phyloP scores from a whole-genome alignment of 768 basidiomycete genomes.

The Trametes cinnabarina region DNA sequence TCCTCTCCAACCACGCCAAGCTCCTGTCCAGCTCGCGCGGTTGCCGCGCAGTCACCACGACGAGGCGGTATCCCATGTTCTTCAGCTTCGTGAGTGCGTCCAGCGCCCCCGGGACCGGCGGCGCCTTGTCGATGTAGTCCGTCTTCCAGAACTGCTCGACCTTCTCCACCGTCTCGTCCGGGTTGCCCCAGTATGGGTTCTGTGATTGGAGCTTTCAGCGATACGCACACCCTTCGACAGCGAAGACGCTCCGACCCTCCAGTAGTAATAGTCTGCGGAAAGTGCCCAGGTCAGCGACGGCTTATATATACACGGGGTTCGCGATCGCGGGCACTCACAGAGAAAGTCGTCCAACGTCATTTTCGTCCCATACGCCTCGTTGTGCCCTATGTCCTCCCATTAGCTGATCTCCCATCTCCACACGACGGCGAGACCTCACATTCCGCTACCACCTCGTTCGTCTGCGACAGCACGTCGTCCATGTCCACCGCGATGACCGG shows the following conservation, averaged over 20 bases:
- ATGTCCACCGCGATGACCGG: constrained; percentile 62
- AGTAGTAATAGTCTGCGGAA: constrained; percentile 73
- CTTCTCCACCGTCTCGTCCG: constrained; percentile 55
- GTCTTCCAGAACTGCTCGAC: constrained; percentile 58
- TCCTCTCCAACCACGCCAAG: constrained; percentile 62
- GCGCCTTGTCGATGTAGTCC: constrained; percentile 43
- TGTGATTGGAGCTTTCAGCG: constrained; percentile 19
- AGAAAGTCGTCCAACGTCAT: constrained; percentile 59
- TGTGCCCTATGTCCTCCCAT: constrained; percentile 54
- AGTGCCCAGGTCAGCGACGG: too few relatives aligned
- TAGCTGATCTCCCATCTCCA: not conserved
- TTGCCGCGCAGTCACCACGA: constrained; percentile 75
- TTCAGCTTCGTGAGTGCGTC: constrained; percentile 56
- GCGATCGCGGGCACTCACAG: too few relatives aligned
- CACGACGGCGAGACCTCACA: constrained; percentile 43
- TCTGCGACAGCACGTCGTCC: constrained; percentile 65
- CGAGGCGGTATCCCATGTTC: constrained; percentile 62
- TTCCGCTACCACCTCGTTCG: constrained; percentile 54
- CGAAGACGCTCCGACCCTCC: constrained; percentile 59
- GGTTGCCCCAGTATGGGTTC: constrained; percentile 63
- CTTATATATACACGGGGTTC: too few relatives aligned
- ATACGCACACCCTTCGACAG: too few relatives aligned
- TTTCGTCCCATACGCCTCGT: constrained; percentile 52
- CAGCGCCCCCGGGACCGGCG: constrained; percentile 58
- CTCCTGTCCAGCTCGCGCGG: constrained; percentile 54